These are phyloP conservation scores for Fomes fomentarius DNA, from an alignment of 1,284 basidiomycete genomes.

Conservation along the genomic window DNA sequence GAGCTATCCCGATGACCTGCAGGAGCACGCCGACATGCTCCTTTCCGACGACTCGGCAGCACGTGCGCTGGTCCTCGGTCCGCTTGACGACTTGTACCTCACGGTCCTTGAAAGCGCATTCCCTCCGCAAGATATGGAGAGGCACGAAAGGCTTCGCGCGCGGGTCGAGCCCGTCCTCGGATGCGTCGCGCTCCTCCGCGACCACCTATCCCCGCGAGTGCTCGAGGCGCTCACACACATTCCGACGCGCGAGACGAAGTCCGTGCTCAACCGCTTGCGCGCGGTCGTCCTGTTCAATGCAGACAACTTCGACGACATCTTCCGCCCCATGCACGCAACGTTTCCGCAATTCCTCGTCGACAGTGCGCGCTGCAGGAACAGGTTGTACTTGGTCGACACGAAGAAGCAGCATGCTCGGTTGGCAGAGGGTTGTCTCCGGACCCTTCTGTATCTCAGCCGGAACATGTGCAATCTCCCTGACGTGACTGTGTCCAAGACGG, in stretches of 20 bases:
- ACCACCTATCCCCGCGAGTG: slow-evolving; percentile 3
- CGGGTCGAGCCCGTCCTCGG: slow-evolving; percentile 7
- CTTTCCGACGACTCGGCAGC: not conserved
- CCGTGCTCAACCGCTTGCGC: slow-evolving; percentile 10
- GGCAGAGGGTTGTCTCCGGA: slow-evolving; percentile 7
- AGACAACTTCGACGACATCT: not conserved
- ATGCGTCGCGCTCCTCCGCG: slow-evolving; percentile 3
- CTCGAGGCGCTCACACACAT: slow-evolving; percentile 3
- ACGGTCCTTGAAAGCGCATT: slow-evolving; percentile 11
- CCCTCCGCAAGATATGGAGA: slow-evolving; percentile 1
- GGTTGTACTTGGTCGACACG: slow-evolving; percentile 9
- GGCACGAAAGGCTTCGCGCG: not conserved
- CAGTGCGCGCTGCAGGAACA: slow-evolving; percentile 3
- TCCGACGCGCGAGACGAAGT: not conserved
- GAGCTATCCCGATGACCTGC: not conserved
- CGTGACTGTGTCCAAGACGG: not conserved
- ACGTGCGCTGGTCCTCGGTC: not conserved
- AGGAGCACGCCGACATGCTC: not conserved
- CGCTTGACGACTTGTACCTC: slow-evolving; percentile 14
- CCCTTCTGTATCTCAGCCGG: not conserved
- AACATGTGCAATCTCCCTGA: slow-evolving; percentile 1
- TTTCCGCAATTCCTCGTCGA: slow-evolving; percentile 16
- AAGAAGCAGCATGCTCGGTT: slow-evolving; percentile 1
- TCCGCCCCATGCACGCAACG: slow-evolving; percentile 10
- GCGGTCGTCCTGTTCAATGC: slow-evolving; percentile 1